phyloP scores from a whole-genome alignment of 352 stramenopile species.

The Salisapilia sapeloensis region DNA sequence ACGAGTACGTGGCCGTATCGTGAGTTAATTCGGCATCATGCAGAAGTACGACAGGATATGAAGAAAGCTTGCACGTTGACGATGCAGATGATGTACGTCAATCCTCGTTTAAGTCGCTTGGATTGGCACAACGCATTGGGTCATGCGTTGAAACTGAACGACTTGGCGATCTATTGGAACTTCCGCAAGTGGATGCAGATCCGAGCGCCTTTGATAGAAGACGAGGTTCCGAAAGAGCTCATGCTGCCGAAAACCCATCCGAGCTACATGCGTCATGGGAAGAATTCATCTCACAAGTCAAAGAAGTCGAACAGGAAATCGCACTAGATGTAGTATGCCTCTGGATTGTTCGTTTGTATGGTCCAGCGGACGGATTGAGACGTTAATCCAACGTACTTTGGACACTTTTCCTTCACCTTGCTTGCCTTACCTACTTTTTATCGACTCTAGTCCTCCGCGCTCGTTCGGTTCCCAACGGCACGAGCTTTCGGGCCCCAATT shows the following conservation, averaged over 20 bases:
- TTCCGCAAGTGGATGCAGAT: conserved; percentile 79
- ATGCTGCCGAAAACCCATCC: conserved; percentile 24
- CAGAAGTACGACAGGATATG: conserved; percentile 37
- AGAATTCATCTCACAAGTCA: too few species aligned
- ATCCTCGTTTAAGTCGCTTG: conserved; percentile 47
- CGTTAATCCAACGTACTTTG: too few species aligned
- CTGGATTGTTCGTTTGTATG: too few species aligned
- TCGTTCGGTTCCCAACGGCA: conserved; percentile 51
- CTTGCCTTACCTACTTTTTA: too few species aligned
- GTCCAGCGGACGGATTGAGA: too few species aligned
- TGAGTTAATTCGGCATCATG: conserved; percentile 46
- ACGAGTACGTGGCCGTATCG: conserved; percentile 60
- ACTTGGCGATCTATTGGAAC: conserved; percentile 68
- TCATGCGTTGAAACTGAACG: conserved; percentile 31
- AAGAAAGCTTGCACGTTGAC: conserved; percentile 42
- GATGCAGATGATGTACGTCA: conserved; percentile 81
- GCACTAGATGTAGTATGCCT: background rate
- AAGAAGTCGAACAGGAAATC: conserved; percentile 7
- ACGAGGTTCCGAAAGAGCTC: conserved; percentile 35
- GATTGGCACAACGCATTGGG: conserved; percentile 67
- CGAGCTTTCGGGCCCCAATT: conserved; percentile 94
- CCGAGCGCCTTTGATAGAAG: conserved; percentile 28
- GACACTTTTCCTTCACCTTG: too few species aligned
- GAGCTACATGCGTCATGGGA: too few species aligned
- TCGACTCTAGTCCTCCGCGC: too few species aligned